phyloP scores from a whole-genome alignment of 1,284 basidiomycete genomes.

The Boletus hoseneyae region DNA sequence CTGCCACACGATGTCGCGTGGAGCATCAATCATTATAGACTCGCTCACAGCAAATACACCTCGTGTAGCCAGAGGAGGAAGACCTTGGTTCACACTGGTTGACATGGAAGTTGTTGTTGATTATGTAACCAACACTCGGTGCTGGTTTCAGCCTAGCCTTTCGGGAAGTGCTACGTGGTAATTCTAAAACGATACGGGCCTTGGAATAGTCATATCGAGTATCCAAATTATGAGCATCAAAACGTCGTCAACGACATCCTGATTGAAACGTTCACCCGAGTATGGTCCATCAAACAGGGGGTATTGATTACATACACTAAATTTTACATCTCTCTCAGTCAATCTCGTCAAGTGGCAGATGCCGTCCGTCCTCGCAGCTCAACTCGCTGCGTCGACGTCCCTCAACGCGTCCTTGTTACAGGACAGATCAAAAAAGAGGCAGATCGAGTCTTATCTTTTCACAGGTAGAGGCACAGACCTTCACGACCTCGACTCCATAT shows the following conservation, averaged over 20 bases:
- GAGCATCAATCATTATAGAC: conserved; percentile 35
- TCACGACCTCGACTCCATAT: conserved; percentile 85
- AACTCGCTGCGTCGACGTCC: conserved; percentile 80
- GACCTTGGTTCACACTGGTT: conserved; percentile 7
- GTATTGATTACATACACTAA: conserved; percentile 13
- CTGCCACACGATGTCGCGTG: conserved; percentile 32
- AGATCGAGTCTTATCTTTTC: conserved; percentile 81
- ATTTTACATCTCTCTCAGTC: background rate
- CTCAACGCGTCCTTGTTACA: conserved; percentile 76
- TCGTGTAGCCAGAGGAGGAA: conserved; percentile 21
- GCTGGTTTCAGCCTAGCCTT: too few relatives aligned
- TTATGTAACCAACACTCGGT: too few relatives aligned
- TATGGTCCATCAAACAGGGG: too few relatives aligned
- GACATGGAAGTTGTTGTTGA: background rate
- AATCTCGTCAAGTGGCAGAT: conserved; percentile 34
- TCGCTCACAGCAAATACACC: conserved; percentile 28
- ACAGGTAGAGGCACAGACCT: conserved; percentile 74
- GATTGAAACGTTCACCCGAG: too few relatives aligned
- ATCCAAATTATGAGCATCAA: too few relatives aligned
- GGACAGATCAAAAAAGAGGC: conserved; percentile 58
- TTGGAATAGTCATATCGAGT: too few relatives aligned
- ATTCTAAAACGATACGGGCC: too few relatives aligned
- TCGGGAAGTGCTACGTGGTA: too few relatives aligned
- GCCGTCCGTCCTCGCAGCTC: conserved; percentile 79
- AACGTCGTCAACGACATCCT: too few relatives aligned